Evolutionary conservation across 2,329 filamentous ascomycete species (phyloP), one percentile per base, ranked within the genome.

Genomic region (Colletotrichum sublineola): DNA sequence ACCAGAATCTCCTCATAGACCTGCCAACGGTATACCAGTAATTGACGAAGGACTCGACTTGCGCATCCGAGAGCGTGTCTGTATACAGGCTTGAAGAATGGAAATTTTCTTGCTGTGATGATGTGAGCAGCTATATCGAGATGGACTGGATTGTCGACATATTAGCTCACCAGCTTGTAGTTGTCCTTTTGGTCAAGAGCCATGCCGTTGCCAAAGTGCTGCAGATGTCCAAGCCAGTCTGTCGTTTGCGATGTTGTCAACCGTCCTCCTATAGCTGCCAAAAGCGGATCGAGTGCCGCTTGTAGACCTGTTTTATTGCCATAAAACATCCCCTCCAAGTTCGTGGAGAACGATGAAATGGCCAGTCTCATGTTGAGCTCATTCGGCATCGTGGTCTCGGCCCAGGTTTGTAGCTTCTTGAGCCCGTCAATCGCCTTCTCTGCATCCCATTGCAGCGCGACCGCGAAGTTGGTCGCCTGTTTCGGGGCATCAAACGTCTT

Each of bases 401-500:
- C 76, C 55, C 77, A 77, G 1, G 78, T 63, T 7, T 81, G 80
- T 0, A 81, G 40, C 0, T 75, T 74, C 40, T 65, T 57, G 36
- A 64, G 56, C 11, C 52, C 57, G 2, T 33, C 38, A 9, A 60
- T 12, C 1, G 73, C 61, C 40, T 52, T 66, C 5, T 48, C 40
- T 3, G 56, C n/a, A 18, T 66, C 68, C 73, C 70, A 75, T 9
- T 65, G 67, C 0, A 74, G 62, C 5, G 66, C 75, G 46, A 76
- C 74, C 48, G 77, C 70, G 75, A 79, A 82, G n/a, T 75, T 71
- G 0, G 79, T 81, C 15, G 80, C 76, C 46, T 75, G 68, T 15
- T 77, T 62, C 2, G 82, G 81, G 0, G 80, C 81, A 5, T 78
- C 73, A 44, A 82, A 83, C 2, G 82, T 84, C 67, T 80, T 78